Evolutionary conservation across 139 green algal species (phyloP), one percentile per base, ranked within the genome.

Genomic region (Raphidocelis subcapitata): DNA sequence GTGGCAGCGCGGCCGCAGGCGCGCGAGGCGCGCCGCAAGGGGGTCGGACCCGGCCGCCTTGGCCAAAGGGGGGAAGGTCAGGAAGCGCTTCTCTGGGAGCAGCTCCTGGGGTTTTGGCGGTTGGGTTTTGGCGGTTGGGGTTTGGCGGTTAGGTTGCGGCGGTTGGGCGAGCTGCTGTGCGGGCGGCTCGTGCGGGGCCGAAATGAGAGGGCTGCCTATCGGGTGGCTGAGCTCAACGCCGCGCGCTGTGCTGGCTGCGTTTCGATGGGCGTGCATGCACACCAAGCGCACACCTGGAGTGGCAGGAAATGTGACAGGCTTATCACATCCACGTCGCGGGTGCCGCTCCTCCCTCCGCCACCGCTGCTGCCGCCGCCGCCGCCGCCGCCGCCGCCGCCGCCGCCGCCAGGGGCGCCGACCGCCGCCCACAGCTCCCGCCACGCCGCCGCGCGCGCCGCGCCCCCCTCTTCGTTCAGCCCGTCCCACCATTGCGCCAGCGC

Each of bases 51-150:
- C 91, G 10, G 80, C 73, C 29, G 79, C 82, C 69, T 92, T 90
- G 65, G 84, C 67, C 31, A 95, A 69, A 41, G 86, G 76, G 20
- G 91, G 89, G 59, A 84, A 94, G 36, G 85, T 86, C 33, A 96
- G 74, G 67, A 88, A 92, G 16, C 91, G 81, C 75, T 95, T 95
- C 79, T 95, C 88, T 0, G 91, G 91, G 29, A 90, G 69, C 24
- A 95, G 84, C 61, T 80, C 76, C 47, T 16, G 47, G 47, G 14
- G 16, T 24, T 14, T 16, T 24, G 15, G 16, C 15, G 47, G 14
- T n/a, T n/a, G n/a, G n/a, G n/a, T n/a, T n/a, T n/a, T n/a, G n/a
- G n/a, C n/a, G n/a, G n/a, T n/a, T n/a, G n/a, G n/a, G n/a, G n/a
- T n/a, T n/a, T n/a, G n/a, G n/a, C n/a, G n/a, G n/a, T n/a, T n/a